Evolutionary conservation across 768 basidiomycete species (phyloP).

Genomic region (Fomitopsis serialis): DNA sequence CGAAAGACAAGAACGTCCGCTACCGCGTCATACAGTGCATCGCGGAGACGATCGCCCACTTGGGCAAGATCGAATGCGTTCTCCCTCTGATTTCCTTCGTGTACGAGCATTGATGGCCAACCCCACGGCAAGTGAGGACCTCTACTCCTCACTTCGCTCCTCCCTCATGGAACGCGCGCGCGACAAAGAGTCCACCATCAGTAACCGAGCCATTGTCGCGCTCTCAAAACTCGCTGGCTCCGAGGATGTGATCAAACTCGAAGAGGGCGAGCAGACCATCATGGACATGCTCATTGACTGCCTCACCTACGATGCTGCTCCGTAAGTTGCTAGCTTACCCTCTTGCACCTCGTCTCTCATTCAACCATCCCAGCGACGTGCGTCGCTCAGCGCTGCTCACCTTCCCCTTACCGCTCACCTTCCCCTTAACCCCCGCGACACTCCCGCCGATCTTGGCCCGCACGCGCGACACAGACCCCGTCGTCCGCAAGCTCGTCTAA

Average conservation of each 20-base stretch:
- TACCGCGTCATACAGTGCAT: conserved; percentile 74
- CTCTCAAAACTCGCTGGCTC: conserved; percentile 71
- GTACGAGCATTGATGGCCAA: neutral
- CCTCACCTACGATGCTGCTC: conserved; percentile 65
- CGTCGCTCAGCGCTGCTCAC: conserved; percentile 75
- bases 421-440: conserved; percentile 50
- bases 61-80: conserved; percentile 84
- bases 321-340: conserved; percentile 41
- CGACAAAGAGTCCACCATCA: conserved; percentile 75
- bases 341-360: neutral
- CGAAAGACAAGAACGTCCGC: conserved; percentile 85
- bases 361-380: conserved; percentile 59
- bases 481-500: conserved; percentile 72
- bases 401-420: too few species aligned
- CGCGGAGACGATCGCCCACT: conserved; percentile 70
- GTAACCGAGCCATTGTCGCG: conserved; percentile 76
- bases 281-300: conserved; percentile 61
- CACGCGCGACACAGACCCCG: conserved; percentile 73
- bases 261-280: conserved; percentile 46
- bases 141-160: conserved; percentile 56
- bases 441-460: conserved; percentile 67
- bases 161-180: conserved; percentile 65
- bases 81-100: neutral
- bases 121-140: conserved; percentile 56
- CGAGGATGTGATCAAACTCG: conserved; percentile 55